phyloP scores from a whole-genome alignment of 2,329 filamentous ascomycete species.

The Berkeleyomyces rouxiae region DNA sequence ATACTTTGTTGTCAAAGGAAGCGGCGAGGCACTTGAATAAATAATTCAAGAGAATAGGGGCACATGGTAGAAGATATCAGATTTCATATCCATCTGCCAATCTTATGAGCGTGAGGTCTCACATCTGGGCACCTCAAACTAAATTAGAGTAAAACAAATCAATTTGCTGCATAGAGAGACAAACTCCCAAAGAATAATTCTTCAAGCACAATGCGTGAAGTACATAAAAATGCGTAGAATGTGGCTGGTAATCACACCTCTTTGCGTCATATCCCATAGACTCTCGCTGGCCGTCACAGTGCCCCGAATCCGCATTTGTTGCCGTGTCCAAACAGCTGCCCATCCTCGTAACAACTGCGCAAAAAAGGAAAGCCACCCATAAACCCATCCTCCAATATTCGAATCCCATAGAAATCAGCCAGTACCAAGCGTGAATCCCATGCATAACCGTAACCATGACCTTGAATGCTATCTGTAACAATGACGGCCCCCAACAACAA shows the following conservation, averaged over 20 bases:
- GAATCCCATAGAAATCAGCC: neutral
- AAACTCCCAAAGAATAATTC: neutral
- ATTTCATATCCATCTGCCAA: too few species aligned
- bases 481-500: conserved; percentile 4
- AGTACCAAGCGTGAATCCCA: neutral
- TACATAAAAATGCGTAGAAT: neutral
- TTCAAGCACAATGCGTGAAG: neutral
- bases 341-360: neutral
- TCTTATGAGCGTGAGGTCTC: too few species aligned
- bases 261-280: neutral
- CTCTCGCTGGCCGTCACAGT: neutral
- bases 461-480: conserved; percentile 10
- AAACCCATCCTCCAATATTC: neutral
- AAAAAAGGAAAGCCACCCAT: neutral
- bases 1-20: conserved; percentile 63
- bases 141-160: neutral
- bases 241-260: neutral
- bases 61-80: neutral
- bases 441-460: neutral
- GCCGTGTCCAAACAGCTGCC: neutral
- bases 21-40: conserved; percentile 23
- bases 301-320: neutral
- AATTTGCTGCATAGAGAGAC: neutral
- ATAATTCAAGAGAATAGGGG: neutral
- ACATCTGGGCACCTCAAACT: too few species aligned